Evolutionary conservation across 768 basidiomycete species (phyloP).

Genomic region (Leccinum truebloodii): DNA sequence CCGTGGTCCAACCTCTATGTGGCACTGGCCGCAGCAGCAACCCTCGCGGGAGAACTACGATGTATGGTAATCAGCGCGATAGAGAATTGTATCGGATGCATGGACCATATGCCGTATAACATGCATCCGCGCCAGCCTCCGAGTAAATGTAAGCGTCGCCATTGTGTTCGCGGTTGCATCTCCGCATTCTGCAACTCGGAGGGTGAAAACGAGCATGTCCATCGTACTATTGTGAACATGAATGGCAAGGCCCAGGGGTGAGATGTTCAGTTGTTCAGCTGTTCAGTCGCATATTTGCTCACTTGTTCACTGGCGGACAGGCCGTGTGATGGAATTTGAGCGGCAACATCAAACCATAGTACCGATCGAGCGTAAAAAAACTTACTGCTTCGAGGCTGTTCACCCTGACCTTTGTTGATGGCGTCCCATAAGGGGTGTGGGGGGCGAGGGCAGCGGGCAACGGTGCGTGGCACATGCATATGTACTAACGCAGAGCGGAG

Average conservation of each 20-base stretch:
- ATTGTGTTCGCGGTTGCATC: neutral
- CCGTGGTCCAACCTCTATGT: too few relatives aligned
- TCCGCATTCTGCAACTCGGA: neutral
- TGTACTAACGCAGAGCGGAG: neutral
- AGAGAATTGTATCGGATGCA: neutral
- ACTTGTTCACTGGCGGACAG: neutral
- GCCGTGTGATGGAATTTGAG: neutral
- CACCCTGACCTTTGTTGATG: neutral
- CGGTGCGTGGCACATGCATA: neutral
- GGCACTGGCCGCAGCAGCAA: neutral
- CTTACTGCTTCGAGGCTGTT: neutral
- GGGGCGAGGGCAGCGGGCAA: neutral
- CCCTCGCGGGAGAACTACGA: neutral
- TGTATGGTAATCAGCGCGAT: neutral
- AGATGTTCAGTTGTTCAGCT: neutral
- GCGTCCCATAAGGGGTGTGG: neutral
- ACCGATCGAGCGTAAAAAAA: neutral
- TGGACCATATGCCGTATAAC: too few relatives aligned
- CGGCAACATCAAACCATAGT: neutral
- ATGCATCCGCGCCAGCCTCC: neutral
- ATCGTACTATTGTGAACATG: neutral
- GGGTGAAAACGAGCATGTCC: neutral
- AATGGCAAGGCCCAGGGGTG: neutral
- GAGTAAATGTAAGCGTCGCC: neutral
- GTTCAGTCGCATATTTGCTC: neutral